These are phyloP conservation scores for Maudiozyma barnettii DNA, from an alignment of 805 yeast species.

Conservation along the genomic window DNA sequence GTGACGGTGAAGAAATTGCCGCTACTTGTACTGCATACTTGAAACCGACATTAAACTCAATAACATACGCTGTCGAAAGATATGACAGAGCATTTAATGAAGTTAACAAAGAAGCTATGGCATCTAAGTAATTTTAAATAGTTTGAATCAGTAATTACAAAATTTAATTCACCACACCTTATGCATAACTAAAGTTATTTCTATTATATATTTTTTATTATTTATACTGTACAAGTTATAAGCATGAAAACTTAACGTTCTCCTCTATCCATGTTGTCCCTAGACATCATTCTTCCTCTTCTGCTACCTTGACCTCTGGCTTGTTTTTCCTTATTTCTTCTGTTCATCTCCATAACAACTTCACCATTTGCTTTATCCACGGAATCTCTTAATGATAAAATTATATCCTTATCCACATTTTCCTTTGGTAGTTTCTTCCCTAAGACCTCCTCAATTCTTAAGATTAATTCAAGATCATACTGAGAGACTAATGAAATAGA, in stretches of 20 bases:
- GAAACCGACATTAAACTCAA: slow-evolving; percentile 37
- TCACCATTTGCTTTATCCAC: slow-evolving; percentile 89
- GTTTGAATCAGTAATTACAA: not conserved
- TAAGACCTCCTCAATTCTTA: slow-evolving; percentile 82
- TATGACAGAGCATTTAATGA: slow-evolving; percentile 30
- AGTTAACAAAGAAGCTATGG: not conserved
- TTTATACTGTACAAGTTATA: not conserved
- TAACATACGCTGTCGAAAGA: slow-evolving; percentile 37
- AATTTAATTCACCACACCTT: too few species aligned
- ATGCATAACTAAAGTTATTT: not conserved
- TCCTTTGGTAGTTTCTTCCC: slow-evolving; percentile 80
- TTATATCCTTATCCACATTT: slow-evolving; percentile 64
- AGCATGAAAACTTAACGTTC: slow-evolving; percentile 23
- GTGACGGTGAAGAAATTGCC: slow-evolving; percentile 24
- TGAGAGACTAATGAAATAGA: slow-evolving; percentile 86
- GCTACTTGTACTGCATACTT: slow-evolving; percentile 28
- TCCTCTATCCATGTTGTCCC: slow-evolving; percentile 40
- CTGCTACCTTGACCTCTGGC: slow-evolving; percentile 33
- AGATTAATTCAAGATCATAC: slow-evolving; percentile 81
- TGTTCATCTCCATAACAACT: slow-evolving; percentile 64
- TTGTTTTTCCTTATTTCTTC: slow-evolving; percentile 52
- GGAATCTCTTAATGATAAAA: slow-evolving; percentile 68
- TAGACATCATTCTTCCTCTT: slow-evolving; percentile 31
- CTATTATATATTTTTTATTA: not conserved
- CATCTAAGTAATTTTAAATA: not conserved